Evolutionary conservation across 768 basidiomycete species (phyloP), one percentile per base, ranked within the genome.

Genomic region (Trametes cingulata): DNA sequence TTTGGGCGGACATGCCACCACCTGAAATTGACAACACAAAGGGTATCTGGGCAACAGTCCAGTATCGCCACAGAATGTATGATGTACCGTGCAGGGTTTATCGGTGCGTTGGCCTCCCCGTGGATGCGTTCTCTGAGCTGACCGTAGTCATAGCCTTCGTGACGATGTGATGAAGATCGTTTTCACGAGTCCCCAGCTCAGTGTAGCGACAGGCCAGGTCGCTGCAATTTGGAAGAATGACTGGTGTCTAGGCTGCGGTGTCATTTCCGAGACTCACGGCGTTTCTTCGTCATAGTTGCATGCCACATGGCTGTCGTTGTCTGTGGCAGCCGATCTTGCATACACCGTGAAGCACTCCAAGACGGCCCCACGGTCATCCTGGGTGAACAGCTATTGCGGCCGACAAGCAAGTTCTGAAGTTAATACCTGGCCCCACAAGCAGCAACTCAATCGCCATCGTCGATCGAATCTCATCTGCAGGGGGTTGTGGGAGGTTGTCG

Each of bases 181-280:
- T 0, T 88, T 91, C 63, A 77, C 80, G 39, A 72, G 80, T 36
- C 84, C 88, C 0, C 78, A 90, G 49, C 81, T 82, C 41, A 88
- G 85, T 6, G 85, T 94, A 15, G 80, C 91, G 0, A 82, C 86
- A 0, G 95, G 95, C 1, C 95, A 98, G 73, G 82, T 90, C 27
- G 87, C 86, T 6, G 86, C 83, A 0, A 64, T 96, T 2, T 97
- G 86, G 72, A 80, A 85, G 56, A 85, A 78, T 2, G 80, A 85
- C 45, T 88, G 88, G 86, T 95, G 93, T 72, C 77, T 96, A 29
- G 95, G 95, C 2, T 90, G 88, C 68, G 95, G 93, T 33, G 73
- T 80, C 6, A 94, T 97, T 49, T 62, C 52, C 12, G 54, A 55
- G 14, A 42, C 60, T 12, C 29, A 36, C 13, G 24, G 40, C 42